Evolutionary conservation across 2,329 filamentous ascomycete genomes (phyloP).

Genomic region (Alternaria sp.): DNA sequence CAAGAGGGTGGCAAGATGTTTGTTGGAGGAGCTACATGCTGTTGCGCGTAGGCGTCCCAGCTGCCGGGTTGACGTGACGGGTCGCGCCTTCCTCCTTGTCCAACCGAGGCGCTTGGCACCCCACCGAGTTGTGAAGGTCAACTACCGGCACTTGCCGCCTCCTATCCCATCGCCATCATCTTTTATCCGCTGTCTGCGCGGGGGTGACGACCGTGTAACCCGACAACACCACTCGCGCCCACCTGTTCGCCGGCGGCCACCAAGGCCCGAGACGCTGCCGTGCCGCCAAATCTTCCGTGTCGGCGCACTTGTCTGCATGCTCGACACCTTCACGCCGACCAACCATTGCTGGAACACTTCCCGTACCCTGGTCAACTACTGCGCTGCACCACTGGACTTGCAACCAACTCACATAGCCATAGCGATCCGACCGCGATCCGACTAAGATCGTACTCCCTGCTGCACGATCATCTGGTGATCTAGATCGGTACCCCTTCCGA

Average conservation of each 20-base stretch:
- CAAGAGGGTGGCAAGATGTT: slow-evolving; percentile 3
- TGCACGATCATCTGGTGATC: slow-evolving; percentile 7
- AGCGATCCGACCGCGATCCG: neutral
- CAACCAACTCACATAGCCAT: neutral
- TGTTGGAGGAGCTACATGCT: slow-evolving; percentile 10
- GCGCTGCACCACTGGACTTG: neutral
- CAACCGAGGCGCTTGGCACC: slow-evolving; percentile 21
- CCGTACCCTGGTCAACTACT: neutral
- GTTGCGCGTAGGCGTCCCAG: slow-evolving; percentile 10
- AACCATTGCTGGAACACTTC: neutral
- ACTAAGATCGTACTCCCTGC: slow-evolving; percentile 1
- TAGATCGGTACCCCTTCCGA: neutral
- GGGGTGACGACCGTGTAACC: neutral
- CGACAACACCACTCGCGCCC: neutral
- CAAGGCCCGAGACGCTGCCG: neutral
- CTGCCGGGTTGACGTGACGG: slow-evolving; percentile 17
- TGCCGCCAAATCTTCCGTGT: neutral
- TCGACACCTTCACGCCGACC: slow-evolving; percentile 1
- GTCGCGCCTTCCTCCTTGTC: slow-evolving; percentile 21
- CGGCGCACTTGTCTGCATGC: neutral
- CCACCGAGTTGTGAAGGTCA: neutral
- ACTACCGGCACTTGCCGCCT: neutral
- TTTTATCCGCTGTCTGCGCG: neutral
- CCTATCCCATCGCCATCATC: neutral
- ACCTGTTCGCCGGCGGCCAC: neutral